Evolutionary conservation across 805 yeast genomes (phyloP), one percentile per base, ranked within the genome.

Genomic region (Candida berthetii): DNA sequence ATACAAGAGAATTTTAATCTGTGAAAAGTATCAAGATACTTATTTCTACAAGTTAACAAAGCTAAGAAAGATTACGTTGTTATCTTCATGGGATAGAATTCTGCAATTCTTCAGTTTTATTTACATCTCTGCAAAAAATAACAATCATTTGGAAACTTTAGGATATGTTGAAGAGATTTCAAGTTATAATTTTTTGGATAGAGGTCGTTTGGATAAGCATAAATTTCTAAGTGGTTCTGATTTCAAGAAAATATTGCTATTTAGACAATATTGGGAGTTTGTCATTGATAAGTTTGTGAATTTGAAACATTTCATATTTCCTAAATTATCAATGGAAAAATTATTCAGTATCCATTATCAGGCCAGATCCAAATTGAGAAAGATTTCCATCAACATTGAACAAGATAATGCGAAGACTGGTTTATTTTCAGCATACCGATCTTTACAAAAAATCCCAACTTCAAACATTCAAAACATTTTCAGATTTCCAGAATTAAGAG

Each of bases 1-100:
- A 2, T 55, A 53, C 40, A 39, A 43, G 16, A 40, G 35, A 17
- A 48, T 55, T 2, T 24, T 50, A 3, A 42, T 55, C 4, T 52
- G 58, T 43, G 59, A 55, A 37, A 55, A 55, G 39, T 42, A 39
- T 11, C 48, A 49, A 31, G 58, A 55, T 31, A 41, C 43, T 6
- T 53, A 43, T 35, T 53, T 42, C 43, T 42, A 45, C 22, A 33
- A 47, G 10, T 27, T 49, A 22, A 27, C 48, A 1, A 34, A 39
- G 9, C 20, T 19, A 13, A 35, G 37, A 13, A 48, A 42, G 22
- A 29, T 38, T n/a, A 43, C 54, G 1, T 16, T 51, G 6, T 20
- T 51, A 10, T 46, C 53, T 5, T 50, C 54, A 10, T 51, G 53
- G 55, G 38, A 41, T 4, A 42, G 25, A 11, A 55, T 55, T 19